These are phyloP conservation scores for Periconia sp. DNA, from an alignment of 2,329 filamentous ascomycete genomes.

Conservation along the genomic window DNA sequence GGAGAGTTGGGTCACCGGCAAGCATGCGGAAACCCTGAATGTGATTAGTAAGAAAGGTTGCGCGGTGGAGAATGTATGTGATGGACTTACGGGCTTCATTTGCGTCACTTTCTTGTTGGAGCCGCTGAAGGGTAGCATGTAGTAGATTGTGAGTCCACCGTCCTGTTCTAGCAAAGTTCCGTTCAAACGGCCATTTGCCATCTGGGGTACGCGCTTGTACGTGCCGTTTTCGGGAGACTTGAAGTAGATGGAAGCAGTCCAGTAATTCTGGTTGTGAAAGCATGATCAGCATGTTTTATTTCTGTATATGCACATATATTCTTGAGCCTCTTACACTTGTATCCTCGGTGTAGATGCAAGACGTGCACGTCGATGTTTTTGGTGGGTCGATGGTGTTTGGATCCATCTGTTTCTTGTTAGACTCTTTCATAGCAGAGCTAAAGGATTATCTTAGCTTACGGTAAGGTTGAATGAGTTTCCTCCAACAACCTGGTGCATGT, in stretches of 20 bases:
- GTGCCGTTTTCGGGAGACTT: constrained; percentile 37
- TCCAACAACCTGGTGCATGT: constrained; percentile 24
- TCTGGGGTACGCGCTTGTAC: constrained; percentile 40
- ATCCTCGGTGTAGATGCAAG: constrained; percentile 41
- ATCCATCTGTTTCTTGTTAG: constrained; percentile 20
- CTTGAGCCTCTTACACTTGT: too few species aligned
- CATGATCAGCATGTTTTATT: too few species aligned
- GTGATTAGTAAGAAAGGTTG: not conserved
- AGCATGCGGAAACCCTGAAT: constrained; percentile 17
- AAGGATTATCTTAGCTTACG: not conserved
- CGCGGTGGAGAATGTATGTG: not conserved
- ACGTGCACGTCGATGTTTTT: constrained; percentile 23
- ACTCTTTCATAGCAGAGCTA: not conserved
- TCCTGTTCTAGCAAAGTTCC: constrained; percentile 26
- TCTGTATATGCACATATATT: too few species aligned
- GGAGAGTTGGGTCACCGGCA: constrained; percentile 12
- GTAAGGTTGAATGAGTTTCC: constrained; percentile 20
- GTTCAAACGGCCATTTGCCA: constrained; percentile 44
- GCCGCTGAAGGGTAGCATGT: constrained; percentile 35
- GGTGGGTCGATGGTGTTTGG: constrained; percentile 22
- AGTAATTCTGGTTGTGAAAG: too few species aligned
- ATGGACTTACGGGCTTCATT: constrained; percentile 7
- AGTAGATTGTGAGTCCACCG: constrained; percentile 47
- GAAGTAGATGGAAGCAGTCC: constrained; percentile 43
- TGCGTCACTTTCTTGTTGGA: constrained; percentile 37